Conservation (phyloP, 2,329 filamentous ascomycete species). For the Pyrenophora teres region DNA sequence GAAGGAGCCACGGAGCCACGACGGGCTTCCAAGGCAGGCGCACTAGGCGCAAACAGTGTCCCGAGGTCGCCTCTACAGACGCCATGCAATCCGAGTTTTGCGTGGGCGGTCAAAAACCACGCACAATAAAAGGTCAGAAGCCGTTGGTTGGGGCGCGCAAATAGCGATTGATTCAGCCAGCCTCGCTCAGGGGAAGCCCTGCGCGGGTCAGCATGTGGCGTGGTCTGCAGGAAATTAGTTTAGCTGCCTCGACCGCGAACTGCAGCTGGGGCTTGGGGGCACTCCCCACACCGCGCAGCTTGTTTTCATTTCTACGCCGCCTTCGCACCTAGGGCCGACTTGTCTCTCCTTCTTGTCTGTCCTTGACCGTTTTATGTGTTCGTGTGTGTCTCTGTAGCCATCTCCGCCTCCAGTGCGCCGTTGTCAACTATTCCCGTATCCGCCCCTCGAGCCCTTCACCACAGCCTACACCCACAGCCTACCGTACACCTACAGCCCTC, state of each 20-base stretch:
- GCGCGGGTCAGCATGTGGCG: conserved; percentile 15
- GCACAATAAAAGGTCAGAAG: background rate
- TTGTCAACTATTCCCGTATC: background rate
- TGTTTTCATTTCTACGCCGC: conserved; percentile 16
- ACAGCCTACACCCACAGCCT: background rate
- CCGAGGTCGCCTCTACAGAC: background rate
- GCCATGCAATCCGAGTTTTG: background rate
- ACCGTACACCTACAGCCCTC: background rate
- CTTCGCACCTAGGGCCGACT: conserved; percentile 7
- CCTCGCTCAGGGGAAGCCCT: conserved; percentile 12
- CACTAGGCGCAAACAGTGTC: background rate
- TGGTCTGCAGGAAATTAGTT: conserved; percentile 10
- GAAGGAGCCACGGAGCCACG: background rate
- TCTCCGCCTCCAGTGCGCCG: background rate
- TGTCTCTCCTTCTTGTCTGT: conserved; percentile 16
- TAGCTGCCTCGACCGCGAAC: conserved; percentile 8
- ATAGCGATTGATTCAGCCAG: background rate
- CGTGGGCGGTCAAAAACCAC: background rate
- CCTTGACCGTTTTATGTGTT: conserved; percentile 9
- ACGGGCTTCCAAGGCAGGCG: background rate
- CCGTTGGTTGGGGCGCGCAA: background rate
- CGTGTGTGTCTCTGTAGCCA: background rate
- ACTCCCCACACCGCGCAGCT: conserved; percentile 8
- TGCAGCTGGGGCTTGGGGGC: conserved; percentile 3
- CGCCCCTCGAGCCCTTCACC: background rate